phyloP scores from a whole-genome alignment of 208 protist genomes.

The Porcisia hertigi region DNA sequence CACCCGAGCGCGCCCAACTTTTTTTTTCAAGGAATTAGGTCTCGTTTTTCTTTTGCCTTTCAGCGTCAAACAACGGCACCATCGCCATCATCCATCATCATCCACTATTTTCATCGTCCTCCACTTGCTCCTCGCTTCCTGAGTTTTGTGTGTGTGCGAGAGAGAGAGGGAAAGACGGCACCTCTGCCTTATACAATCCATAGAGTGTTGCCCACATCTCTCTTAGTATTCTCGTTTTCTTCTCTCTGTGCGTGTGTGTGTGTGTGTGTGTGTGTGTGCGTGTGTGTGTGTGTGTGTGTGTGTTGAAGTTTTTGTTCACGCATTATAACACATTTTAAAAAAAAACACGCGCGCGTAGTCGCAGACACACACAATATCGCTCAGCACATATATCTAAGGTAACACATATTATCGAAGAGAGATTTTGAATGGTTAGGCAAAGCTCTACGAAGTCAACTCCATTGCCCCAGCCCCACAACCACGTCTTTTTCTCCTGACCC shows the following conservation, averaged over 20 bases:
- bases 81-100: not conserved
- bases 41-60: not conserved
- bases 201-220: not conserved
- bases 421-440: no score
- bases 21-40: no score
- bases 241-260: not conserved
- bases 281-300: not conserved
- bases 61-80: not conserved
- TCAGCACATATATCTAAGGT: no score
- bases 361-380: no score
- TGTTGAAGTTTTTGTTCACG: not conserved
- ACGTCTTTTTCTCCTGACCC: not conserved
- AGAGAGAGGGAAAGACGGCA: no score
- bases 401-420: no score
- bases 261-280: not conserved
- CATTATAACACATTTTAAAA: no score
- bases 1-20: no score
- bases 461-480: no score
- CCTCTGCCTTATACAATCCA: no score
- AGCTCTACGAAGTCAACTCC: no score
- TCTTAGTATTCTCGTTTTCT: not conserved
- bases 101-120: not conserved
- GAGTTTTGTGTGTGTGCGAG: not conserved
- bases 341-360: no score
- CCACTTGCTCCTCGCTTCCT: not conserved